Evolutionary conservation across 371 early-diverging fungal genomes (phyloP), one percentile per base, ranked within the genome.

Genomic region (Ordospora colligata): DNA sequence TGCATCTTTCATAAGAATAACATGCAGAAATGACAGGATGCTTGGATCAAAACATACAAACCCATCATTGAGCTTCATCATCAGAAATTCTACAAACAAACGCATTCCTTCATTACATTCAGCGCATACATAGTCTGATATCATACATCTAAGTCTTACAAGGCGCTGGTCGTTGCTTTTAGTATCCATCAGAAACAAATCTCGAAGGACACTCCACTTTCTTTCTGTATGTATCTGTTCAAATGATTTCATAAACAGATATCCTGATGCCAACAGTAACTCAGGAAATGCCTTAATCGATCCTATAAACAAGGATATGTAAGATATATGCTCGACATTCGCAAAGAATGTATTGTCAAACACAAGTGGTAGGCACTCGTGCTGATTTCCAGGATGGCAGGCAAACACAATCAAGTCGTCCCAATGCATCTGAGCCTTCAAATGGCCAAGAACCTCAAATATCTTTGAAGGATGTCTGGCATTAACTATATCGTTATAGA

Each of bases 331-430:
- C 9, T 53, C 67, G 0, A 14, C 6, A 19, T 25, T 66, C 5
- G n/a, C 25, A 12, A 68, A 32, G 27, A 47, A 68, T 17, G 22
- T n/a, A 25, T 14, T 11, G 17, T 71, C 71, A 64, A 73, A 66
- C 44, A 73, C 25, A 52, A 73, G 23, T 44, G 17, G 21, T 12
- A 73, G 50, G 25, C 40, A 73, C 27, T 73, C 54, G 10, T 53
- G 32, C 19, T 73, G 64, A 2, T 23, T 17, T 45, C 51, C 43
- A 12, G 74, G 66, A 66, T 68, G 45, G 40, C 50, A 49, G 8
- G 50, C 68, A 27, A 68, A 51, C 4, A 68, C 51, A 32, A 68
- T 68, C 40, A 68, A 25, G 49, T 68, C 68, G 17, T 45, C 44
- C 68, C 68, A 68, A 12, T 45, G 47, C 22, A 68, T 32, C 23